Conservation (phyloP, 2,329 filamentous ascomycete species). For the Xylariaceae sp. region DNA sequence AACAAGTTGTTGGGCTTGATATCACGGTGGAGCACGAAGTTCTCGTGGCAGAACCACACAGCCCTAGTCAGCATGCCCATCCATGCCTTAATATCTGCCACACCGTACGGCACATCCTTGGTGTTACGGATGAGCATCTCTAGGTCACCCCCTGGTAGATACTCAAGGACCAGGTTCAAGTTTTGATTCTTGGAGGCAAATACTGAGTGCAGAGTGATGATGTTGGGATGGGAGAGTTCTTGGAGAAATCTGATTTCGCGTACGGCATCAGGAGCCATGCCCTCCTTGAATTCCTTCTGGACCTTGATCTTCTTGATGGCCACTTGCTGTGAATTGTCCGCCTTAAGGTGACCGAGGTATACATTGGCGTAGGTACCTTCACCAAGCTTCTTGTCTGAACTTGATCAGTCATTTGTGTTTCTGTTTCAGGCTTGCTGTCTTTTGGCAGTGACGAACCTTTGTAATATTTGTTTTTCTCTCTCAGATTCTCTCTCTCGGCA, state of each 20-base stretch:
- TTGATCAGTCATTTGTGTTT: too few species aligned
- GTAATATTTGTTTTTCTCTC: conserved; percentile 82
- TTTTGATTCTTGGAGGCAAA: conserved; percentile 97
- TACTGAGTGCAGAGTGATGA: conserved; percentile 86
- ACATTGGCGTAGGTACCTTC: conserved; percentile 97
- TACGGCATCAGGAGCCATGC: conserved; percentile 89
- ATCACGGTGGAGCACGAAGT: conserved; percentile 90
- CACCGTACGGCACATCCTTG: conserved; percentile 72
- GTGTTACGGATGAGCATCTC: conserved; percentile 91
- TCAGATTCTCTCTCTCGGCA: conserved; percentile 79
- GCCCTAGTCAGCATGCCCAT: conserved; percentile 95
- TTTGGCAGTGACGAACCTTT: conserved; percentile 56
- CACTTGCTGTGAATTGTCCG: conserved; percentile 68
- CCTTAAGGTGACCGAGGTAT: conserved; percentile 77
- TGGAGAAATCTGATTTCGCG: conserved; percentile 95
- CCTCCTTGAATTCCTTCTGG: conserved; percentile 81
- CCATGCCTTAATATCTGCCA: conserved; percentile 94
- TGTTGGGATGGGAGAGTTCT: conserved; percentile 91
- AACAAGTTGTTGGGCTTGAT: conserved; percentile 99
- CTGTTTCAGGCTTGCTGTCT: too few species aligned
- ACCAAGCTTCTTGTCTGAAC: conserved; percentile 77
- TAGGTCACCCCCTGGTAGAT: conserved; percentile 86
- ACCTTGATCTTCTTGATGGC: conserved; percentile 94
- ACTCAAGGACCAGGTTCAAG: conserved; percentile 92
- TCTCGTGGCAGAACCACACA: conserved; percentile 95